These are phyloP conservation scores for Dothiorella sarmentorum DNA, from an alignment of 2,329 filamentous ascomycete genomes.

Conservation along the genomic window DNA sequence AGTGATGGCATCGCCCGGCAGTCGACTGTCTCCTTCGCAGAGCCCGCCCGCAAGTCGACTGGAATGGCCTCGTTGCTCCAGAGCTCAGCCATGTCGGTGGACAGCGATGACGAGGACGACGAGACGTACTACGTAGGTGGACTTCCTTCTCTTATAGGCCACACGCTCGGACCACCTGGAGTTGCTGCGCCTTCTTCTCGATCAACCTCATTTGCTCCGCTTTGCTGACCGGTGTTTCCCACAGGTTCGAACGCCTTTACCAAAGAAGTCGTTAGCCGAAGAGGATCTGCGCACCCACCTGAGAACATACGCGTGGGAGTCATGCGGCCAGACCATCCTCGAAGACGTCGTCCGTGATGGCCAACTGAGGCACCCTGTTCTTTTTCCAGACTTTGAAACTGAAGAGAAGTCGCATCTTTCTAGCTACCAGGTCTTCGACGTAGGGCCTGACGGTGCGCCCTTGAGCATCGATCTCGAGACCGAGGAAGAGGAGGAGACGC, in stretches of 20 bases:
- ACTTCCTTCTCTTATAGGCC: not conserved
- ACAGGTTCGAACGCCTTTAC: slow-evolving; percentile 37
- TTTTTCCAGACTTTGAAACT: slow-evolving; percentile 44
- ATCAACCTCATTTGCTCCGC: slow-evolving; percentile 10
- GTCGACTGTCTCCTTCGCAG: slow-evolving; percentile 15
- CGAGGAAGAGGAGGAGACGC: slow-evolving; percentile 27
- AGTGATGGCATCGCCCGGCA: slow-evolving; percentile 2
- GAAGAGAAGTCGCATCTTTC: slow-evolving; percentile 44
- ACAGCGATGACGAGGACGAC: slow-evolving; percentile 36
- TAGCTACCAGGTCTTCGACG: slow-evolving; percentile 58
- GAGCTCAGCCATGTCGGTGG: slow-evolving; percentile 34
- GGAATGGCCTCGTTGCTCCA: slow-evolving; percentile 19
- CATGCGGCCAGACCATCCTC: slow-evolving; percentile 41
- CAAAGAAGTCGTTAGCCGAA: slow-evolving; percentile 40
- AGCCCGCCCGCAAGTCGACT: slow-evolving; percentile 13
- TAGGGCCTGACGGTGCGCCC: slow-evolving; percentile 47
- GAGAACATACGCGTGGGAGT: slow-evolving; percentile 42
- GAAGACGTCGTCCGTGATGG: slow-evolving; percentile 43
- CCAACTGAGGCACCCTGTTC: slow-evolving; percentile 42
- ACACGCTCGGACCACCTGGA: slow-evolving; percentile 5
- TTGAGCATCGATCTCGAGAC: slow-evolving; percentile 35
- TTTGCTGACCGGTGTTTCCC: not conserved
- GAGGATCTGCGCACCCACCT: slow-evolving; percentile 46
- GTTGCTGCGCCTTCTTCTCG: slow-evolving; percentile 3
- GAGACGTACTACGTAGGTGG: slow-evolving; percentile 29